Percentiles rank a stretch among this genome's conserved stretches.
Evolutionary conservation across 2,329 filamentous ascomycete species (phyloP).

Genomic region (Ophiostoma himal-ulmi): DNA sequence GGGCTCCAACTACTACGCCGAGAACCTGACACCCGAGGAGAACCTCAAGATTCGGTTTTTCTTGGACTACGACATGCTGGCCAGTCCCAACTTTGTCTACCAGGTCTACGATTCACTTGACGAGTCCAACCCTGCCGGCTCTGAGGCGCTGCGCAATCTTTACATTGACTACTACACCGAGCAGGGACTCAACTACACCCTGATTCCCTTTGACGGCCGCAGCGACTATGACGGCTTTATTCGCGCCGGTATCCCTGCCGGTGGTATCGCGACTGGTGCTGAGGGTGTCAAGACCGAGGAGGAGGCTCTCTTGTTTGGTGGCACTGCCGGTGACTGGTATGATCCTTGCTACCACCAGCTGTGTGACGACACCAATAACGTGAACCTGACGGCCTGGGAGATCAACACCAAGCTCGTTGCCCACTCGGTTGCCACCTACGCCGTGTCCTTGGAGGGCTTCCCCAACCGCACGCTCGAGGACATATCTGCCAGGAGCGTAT

Average conservation of each 20-base stretch:
- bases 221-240: conserved; percentile 78
- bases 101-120: conserved; percentile 69
- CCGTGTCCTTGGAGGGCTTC: conserved; percentile 59
- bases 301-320: conserved; percentile 64
- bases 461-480: conserved; percentile 44
- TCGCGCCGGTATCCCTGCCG: conserved; percentile 63
- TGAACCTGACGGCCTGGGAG: conserved; percentile 56
- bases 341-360: conserved; percentile 58
- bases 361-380: conserved; percentile 53
- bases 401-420: conserved; percentile 62
- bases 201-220: conserved; percentile 70
- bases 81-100: conserved; percentile 59
- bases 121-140: conserved; percentile 62
- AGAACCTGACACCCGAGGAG: conserved; percentile 49
- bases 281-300: conserved; percentile 67
- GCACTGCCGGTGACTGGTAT: conserved; percentile 55
- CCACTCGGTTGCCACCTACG: conserved; percentile 66
- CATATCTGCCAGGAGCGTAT: conserved; percentile 27
- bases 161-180: conserved; percentile 62
- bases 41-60: conserved; percentile 59
- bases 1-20: conserved; percentile 58
- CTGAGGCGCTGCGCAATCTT: conserved; percentile 60
- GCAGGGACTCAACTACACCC: conserved; percentile 59
- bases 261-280: conserved; percentile 71
- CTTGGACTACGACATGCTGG: conserved; percentile 67